Base-by-base conservation (phyloP, 192 early-diverging fungal genomes). In the Umbelopsis sp. region DNA sequence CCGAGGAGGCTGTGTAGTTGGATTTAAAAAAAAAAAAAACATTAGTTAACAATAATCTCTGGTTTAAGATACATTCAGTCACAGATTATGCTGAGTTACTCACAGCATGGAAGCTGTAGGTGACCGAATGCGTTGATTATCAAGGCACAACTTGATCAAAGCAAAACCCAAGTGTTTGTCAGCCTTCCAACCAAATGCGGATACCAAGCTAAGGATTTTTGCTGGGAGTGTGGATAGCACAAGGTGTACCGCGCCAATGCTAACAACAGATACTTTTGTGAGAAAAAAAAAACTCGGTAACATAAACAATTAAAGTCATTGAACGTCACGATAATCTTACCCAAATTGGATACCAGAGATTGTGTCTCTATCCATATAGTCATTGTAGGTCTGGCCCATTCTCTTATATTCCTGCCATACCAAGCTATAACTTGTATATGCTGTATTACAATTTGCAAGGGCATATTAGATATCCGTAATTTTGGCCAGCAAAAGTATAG, bases 151-250 rank as follows among this genome's bases (percentile, higher is more conserved):
- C 21, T 80, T 80, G 43, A 86, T 56, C 20, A 86, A 56, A 38
- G 82, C 83, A 56, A 86, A 80, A 6, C 85, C 85, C 66, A 86
- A 79, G 10, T 80, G 76, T 50, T 81, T 82, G 74, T 86, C 81
- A 6, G 81, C 85, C 26, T 73, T 80, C 77, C 82, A 86, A 12
- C 85, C 85, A 52, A 86, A 84, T 17, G 83, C 83, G 3, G 85
- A 84, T 36, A 86, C 80, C 53, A 86, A 74, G 2, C 69, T 70
- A 3, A 86, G 77, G 29, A 86, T 79, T 49, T 86, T 86, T 31
- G 73, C 71, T 0, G 85, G 83, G 53, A 86, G 67, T 12, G 76
- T 78, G 1, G 85, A 82, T 50, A 86, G 54, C 17, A 86, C 77
- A 6, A 84, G 72, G 53, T 86, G 76, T 7, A 77, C 72, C 7